These are phyloP conservation scores for Monosporascus sp. DNA, from an alignment of 2,329 filamentous ascomycete species.

Conservation along the genomic window DNA sequence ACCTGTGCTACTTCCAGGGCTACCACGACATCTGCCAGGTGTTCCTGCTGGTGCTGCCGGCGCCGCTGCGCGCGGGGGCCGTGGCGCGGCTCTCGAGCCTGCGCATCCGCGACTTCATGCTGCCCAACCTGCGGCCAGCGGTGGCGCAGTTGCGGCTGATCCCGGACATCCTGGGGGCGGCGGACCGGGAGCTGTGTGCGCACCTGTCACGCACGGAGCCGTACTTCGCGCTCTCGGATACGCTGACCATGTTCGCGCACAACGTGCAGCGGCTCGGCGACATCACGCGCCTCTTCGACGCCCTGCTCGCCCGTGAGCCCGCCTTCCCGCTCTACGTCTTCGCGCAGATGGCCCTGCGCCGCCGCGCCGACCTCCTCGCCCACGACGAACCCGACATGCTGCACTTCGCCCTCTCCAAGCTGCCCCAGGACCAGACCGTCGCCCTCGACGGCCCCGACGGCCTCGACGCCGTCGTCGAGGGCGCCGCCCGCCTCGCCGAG, in stretches of 20 bases:
- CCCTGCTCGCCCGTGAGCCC: conserved; percentile 81
- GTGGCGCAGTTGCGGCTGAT: conserved; percentile 82
- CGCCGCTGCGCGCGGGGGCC: conserved; percentile 53
- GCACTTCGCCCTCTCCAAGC: conserved; percentile 79
- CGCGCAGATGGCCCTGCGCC: conserved; percentile 77
- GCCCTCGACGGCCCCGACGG: conserved; percentile 57
- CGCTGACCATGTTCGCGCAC: conserved; percentile 93
- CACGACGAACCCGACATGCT: conserved; percentile 88
- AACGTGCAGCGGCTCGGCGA: conserved; percentile 87
- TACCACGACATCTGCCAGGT: conserved; percentile 99
- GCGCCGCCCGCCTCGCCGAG: conserved; percentile 59
- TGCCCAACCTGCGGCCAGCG: conserved; percentile 77
- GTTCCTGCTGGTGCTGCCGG: conserved; percentile 76
- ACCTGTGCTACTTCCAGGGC: conserved; percentile 94
- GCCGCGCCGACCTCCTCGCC: conserved; percentile 75
- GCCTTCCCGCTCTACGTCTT: conserved; percentile 89
- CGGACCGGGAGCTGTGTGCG: conserved; percentile 65
- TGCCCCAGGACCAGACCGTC: conserved; percentile 59
- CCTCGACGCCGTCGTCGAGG: conserved; percentile 69
- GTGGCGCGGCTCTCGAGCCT: conserved; percentile 81
- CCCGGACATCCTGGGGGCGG: conserved; percentile 70
- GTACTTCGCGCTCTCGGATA: conserved; percentile 90
- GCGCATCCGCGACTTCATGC: conserved; percentile 95
- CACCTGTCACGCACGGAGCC: conserved; percentile 79
- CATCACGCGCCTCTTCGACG: conserved; percentile 89